phyloP scores from a whole-genome alignment of 1,139 yeast genomes.

The Saccharomyces hybrid region DNA sequence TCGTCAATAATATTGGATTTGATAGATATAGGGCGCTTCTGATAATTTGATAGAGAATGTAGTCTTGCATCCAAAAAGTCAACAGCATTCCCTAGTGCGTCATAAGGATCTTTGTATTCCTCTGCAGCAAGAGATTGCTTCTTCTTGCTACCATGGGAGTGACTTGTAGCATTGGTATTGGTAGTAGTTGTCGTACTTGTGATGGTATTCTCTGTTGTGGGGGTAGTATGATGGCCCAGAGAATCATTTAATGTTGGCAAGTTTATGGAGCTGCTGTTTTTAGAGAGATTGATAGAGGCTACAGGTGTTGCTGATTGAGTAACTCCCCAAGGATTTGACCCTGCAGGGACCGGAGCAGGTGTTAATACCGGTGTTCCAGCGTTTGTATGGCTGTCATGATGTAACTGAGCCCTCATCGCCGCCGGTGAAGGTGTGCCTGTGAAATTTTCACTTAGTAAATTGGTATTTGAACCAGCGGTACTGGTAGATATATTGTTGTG shows the following conservation, averaged over 20 bases:
- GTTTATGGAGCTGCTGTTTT: slow-evolving; percentile 46
- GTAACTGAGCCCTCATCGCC: slow-evolving; percentile 22
- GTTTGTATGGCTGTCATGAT: slow-evolving; percentile 17
- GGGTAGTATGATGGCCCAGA: slow-evolving; percentile 5
- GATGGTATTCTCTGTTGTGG: slow-evolving; percentile 12
- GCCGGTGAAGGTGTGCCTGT: slow-evolving; percentile 27
- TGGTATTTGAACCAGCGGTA: slow-evolving; percentile 8
- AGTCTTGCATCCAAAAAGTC: slow-evolving; percentile 34
- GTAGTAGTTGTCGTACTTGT: slow-evolving; percentile 10
- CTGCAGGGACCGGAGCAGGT: slow-evolving; percentile 31
- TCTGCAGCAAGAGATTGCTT: slow-evolving; percentile 27
- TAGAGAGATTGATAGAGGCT: slow-evolving; percentile 21
- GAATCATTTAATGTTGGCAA: slow-evolving; percentile 66
- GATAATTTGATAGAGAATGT: slow-evolving; percentile 26
- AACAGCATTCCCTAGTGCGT: slow-evolving; percentile 30
- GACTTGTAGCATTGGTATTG: slow-evolving; percentile 6
- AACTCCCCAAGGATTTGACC: slow-evolving; percentile 32
- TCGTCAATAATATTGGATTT: slow-evolving; percentile 33
- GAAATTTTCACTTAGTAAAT: background rate
- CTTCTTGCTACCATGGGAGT: slow-evolving; percentile 19
- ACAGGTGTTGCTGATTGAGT: slow-evolving; percentile 29
- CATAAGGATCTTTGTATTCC: slow-evolving; percentile 29
- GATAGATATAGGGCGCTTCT: slow-evolving; percentile 31
- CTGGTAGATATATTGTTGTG: slow-evolving; percentile 7
- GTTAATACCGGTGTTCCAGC: slow-evolving; percentile 26